Conservation (phyloP, 2,329 filamentous ascomycete genomes). For the Cercospora canescens region DNA sequence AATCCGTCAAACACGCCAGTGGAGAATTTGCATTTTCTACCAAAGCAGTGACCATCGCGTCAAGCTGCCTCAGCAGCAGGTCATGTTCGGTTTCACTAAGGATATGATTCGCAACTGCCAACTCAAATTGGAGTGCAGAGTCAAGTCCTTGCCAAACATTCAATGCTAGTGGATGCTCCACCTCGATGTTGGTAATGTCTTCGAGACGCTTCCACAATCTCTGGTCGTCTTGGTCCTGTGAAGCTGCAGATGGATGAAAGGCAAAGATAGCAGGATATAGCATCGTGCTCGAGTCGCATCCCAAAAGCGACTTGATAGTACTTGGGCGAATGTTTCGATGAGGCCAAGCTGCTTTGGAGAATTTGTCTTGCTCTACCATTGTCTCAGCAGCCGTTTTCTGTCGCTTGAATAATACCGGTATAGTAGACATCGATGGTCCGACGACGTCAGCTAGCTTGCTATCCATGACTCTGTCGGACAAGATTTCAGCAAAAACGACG, state of each 20-base stretch:
- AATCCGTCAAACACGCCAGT: conserved; percentile 1
- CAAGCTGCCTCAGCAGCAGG: conserved; percentile 14
- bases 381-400: conserved; percentile 5
- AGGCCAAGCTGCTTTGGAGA: conserved; percentile 13
- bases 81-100: conserved; percentile 13
- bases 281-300: not conserved
- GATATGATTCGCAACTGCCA: conserved; percentile 13
- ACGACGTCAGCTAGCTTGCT: conserved; percentile 10
- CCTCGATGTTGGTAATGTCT: conserved; percentile 16
- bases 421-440: conserved; percentile 16
- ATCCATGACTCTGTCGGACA: conserved; percentile 17
- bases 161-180: conserved; percentile 17
- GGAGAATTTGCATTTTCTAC: not conserved
- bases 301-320: conserved; percentile 12
- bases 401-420: conserved; percentile 11
- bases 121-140: conserved; percentile 7
- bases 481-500: conserved; percentile 15
- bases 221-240: not conserved
- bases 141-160: conserved; percentile 18
- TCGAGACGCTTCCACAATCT: conserved; percentile 12
- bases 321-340: conserved; percentile 17
- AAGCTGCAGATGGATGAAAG: conserved; percentile 10
- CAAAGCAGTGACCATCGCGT: conserved; percentile 11
- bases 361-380: conserved; percentile 10
- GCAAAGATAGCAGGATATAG: conserved; percentile 20